Conservation (phyloP, 495 filamentous ascomycete species). For the Aspergillus ostianus region DNA sequence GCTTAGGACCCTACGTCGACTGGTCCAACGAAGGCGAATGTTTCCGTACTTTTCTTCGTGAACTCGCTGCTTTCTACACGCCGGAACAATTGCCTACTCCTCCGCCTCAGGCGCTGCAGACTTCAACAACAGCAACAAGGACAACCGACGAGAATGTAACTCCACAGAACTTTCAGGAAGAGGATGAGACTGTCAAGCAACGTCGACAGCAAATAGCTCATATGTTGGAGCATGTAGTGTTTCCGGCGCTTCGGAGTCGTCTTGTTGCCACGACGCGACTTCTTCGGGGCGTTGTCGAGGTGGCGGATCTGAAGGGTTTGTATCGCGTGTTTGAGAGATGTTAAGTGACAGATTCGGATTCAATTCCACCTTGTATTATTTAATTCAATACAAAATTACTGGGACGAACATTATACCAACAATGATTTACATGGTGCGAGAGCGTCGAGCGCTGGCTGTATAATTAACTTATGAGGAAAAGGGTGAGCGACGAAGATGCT, state of each 20-base stretch:
- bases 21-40: constrained; percentile 85
- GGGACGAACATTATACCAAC: no score
- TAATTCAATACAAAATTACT: no score
- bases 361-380: no score
- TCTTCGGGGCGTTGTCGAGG: constrained; percentile 78
- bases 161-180: constrained; percentile 23
- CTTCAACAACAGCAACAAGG: constrained; percentile 5
- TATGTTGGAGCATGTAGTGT: constrained; percentile 80
- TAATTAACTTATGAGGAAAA: no score
- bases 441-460: no score
- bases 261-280: constrained; percentile 80
- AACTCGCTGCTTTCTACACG: constrained; percentile 90
- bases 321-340: constrained; percentile 98
- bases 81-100: constrained; percentile 74
- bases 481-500: no score
- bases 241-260: constrained; percentile 80
- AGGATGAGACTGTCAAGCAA: constrained; percentile 51
- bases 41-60: constrained; percentile 79
- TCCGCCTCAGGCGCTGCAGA: constrained; percentile 26
- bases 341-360: constrained; percentile 36
- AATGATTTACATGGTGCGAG: no score
- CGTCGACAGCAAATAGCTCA: constrained; percentile 64
- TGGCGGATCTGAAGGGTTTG: constrained; percentile 90
- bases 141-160: constrained; percentile 3
- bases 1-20: constrained; percentile 83